Base-by-base conservation (phyloP, 495 filamentous ascomycete species). In the Hamigera avellanea region DNA sequence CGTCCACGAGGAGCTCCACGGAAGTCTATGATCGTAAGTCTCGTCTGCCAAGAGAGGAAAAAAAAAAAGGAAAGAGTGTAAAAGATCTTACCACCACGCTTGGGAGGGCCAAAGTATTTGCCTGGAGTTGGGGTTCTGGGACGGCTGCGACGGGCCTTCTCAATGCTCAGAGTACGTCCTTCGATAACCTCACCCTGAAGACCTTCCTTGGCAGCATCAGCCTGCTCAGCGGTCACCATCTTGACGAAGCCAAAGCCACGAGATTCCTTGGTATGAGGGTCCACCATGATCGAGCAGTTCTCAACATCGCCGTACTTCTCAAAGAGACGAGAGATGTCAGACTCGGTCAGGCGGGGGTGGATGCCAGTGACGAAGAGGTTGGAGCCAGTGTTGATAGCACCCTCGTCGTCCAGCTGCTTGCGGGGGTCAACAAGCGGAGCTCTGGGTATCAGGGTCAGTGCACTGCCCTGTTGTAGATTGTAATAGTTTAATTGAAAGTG, bases 181-280 rank as follows among this genome's bases (percentile, higher is more conserved):
- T 96, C 89, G 44, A 95, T 86, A 41, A 84, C 76, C 62, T 95
- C 91, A 54, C 91, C 88, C 63, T 95, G 87, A 30, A 99, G 69
- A 39, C 83, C 86, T 42, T 96, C 93, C 67, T 94, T 94, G 46
- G 93, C 93, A 46, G 88, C 87, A 62, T 95, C 88, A 35, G 91
- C 91, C 57, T 88, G 81, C 40, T 96, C 89, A 19, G 81, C 72
- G 40, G 85, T 93, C 27, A 80, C 76, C 88, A 96, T 95, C 70
- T 96, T 96, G 56, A 99, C 93, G 67, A 99, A 99, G 38, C 93
- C 91, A 47, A 99, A 99, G 48, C 91, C 91, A 69, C 91, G 93
- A 45, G 87, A 95, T 63, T 96, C 93, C 66, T 93, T 88, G 46
- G 83, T 88, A 60, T 96, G 93, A 38, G 91, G 91, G 57, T 96